Evolutionary conservation across 768 basidiomycete species (phyloP).

Genomic region (Dioszegia hungarica): DNA sequence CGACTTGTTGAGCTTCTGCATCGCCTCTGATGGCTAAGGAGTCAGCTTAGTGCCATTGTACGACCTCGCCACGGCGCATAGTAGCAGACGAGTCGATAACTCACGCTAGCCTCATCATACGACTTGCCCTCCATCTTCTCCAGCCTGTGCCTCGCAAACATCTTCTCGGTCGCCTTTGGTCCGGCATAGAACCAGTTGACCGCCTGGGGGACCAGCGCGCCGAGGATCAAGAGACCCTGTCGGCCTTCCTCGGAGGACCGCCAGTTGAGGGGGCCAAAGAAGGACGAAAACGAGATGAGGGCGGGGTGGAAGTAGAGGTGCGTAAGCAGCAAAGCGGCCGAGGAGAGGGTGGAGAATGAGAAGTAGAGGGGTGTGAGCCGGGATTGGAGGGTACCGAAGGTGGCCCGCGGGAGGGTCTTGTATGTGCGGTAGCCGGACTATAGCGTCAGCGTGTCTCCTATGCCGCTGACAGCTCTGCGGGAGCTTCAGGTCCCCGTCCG

Average conservation of each 20-base stretch:
- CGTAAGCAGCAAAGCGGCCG: slow-evolving; percentile 55
- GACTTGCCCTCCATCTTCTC: slow-evolving; percentile 70
- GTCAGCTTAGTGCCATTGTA: not conserved
- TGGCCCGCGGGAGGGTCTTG: slow-evolving; percentile 55
- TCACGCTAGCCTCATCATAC: slow-evolving; percentile 63
- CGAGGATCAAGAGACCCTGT: slow-evolving; percentile 35
- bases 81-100: slow-evolving; percentile 28
- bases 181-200: slow-evolving; percentile 67
- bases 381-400: slow-evolving; percentile 70
- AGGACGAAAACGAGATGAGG: slow-evolving; percentile 54
- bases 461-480: too few relatives aligned
- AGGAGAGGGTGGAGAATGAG: slow-evolving; percentile 57
- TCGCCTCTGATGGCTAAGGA: slow-evolving; percentile 62
- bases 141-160: slow-evolving; percentile 66
- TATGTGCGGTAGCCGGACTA: slow-evolving; percentile 30
- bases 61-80: too few relatives aligned
- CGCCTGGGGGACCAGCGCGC: slow-evolving; percentile 51
- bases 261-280: slow-evolving; percentile 51
- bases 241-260: slow-evolving; percentile 32
- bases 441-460: not conserved
- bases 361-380: slow-evolving; percentile 73
- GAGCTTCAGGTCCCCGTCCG: not conserved
- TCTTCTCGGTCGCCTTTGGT: slow-evolving; percentile 68
- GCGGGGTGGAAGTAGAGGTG: slow-evolving; percentile 60
- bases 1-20: slow-evolving; percentile 64